These are phyloP conservation scores for Vigna mungo DNA, from an alignment of 306 rosid genomes.

Conservation along the genomic window DNA sequence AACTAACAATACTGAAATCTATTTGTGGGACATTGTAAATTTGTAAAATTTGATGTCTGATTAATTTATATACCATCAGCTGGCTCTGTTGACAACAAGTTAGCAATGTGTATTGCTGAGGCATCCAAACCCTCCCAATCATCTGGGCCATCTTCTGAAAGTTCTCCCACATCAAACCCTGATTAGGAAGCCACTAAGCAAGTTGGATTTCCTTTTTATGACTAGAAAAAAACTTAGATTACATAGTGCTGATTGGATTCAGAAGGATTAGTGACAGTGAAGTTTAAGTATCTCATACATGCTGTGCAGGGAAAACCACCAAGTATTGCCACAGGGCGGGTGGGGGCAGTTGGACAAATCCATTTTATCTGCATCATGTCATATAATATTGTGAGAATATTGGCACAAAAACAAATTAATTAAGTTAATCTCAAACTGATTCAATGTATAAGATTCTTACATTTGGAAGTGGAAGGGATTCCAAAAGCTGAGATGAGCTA, in stretches of 20 bases:
- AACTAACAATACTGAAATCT: background rate
- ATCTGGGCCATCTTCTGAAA: conserved; percentile 91
- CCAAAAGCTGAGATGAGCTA: conserved; percentile 96
- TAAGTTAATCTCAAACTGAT: conserved; percentile 36
- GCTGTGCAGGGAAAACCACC: conserved; percentile 99
- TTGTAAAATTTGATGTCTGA: conserved; percentile 10
- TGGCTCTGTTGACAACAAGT: conserved; percentile 94
- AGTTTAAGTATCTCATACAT: conserved; percentile 57
- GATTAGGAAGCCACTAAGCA: conserved; percentile 34
- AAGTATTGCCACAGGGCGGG: conserved; percentile 86
- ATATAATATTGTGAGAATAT: conserved; percentile 35
- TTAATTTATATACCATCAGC: conserved; percentile 73
- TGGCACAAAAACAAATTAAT: conserved; percentile 18
- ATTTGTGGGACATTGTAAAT: conserved; percentile 2
- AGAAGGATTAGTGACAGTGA: conserved; percentile 21
- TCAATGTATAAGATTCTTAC: conserved; percentile 55
- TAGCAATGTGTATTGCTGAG: conserved; percentile 92
- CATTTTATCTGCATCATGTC: conserved; percentile 82
- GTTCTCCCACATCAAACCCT: conserved; percentile 99
- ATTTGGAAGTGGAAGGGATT: conserved; percentile 88
- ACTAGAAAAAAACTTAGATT: conserved; percentile 8
- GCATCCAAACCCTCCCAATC: conserved; percentile 99
- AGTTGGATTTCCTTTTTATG: conserved; percentile 31
- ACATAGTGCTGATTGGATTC: background rate
- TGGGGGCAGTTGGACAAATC: conserved; percentile 99